These are phyloP conservation scores for Aspergillus udagawae DNA, from an alignment of 2,329 filamentous ascomycete species.

Conservation along the genomic window DNA sequence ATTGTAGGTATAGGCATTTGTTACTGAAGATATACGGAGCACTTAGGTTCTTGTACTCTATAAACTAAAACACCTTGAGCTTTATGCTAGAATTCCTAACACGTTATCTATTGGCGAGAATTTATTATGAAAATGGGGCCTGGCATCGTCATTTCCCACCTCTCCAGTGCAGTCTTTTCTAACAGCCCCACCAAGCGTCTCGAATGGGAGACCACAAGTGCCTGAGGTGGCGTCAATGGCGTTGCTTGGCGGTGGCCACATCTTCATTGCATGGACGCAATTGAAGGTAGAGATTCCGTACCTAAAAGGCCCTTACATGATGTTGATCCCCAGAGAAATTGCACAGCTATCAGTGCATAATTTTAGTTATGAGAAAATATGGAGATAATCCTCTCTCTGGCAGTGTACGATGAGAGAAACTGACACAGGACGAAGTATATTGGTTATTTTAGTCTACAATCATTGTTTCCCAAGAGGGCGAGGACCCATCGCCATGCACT, in stretches of 20 bases:
- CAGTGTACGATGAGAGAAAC: neutral
- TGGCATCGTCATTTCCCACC: neutral
- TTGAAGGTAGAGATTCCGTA: too few relatives aligned
- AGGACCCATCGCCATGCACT: too few relatives aligned
- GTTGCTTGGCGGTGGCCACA: conserved; percentile 8
- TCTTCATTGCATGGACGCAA: neutral
- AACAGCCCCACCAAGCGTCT: neutral
- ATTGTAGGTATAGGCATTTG: too few relatives aligned
- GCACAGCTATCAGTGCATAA: neutral
- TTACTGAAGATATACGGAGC: neutral
- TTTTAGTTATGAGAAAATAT: neutral
- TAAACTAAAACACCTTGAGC: neutral
- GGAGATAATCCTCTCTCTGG: neutral
- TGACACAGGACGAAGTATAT: neutral
- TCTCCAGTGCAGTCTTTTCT: too few relatives aligned
- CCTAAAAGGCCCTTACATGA: neutral
- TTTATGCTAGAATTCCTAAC: neutral
- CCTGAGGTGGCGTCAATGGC: conserved; percentile 7
- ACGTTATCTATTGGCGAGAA: neutral
- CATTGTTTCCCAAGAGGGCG: too few relatives aligned
- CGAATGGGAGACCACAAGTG: neutral
- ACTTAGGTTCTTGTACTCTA: neutral
- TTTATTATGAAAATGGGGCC: neutral
- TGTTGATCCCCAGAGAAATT: neutral
- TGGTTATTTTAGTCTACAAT: neutral